These are phyloP conservation scores for Phialocephala subalpina DNA, from an alignment of 2,329 filamentous ascomycete genomes.

Conservation along the genomic window DNA sequence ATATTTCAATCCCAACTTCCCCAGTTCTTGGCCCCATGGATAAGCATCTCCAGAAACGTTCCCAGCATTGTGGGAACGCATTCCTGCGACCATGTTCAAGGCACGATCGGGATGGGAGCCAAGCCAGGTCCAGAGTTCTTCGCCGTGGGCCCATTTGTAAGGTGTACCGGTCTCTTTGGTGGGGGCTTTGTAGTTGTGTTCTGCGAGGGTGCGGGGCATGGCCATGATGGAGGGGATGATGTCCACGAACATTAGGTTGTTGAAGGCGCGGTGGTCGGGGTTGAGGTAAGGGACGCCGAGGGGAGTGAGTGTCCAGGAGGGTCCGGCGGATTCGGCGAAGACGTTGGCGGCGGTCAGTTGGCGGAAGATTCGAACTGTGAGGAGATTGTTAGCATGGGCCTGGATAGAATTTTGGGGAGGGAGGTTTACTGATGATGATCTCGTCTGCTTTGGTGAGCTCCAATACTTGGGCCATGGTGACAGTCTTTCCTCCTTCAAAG, in stretches of 20 bases:
- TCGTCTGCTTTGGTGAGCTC: constrained; percentile 33
- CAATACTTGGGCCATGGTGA: constrained; percentile 32
- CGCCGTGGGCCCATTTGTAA: constrained; percentile 35
- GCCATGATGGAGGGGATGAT: constrained; percentile 35
- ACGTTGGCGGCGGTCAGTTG: constrained; percentile 34
- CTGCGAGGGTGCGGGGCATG: constrained; percentile 34
- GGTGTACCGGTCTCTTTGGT: constrained; percentile 35
- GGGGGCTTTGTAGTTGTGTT: constrained; percentile 35
- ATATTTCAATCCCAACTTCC: constrained; percentile 48
- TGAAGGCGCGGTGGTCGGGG: constrained; percentile 35
- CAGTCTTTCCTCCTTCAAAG: constrained; percentile 33
- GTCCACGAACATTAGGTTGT: constrained; percentile 34
- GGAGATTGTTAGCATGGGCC: constrained; percentile 12
- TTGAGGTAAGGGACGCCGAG: constrained; percentile 32
- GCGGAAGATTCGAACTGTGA: constrained; percentile 30
- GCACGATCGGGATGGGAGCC: constrained; percentile 35
- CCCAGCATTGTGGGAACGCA: constrained; percentile 31
- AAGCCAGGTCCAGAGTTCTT: constrained; percentile 38
- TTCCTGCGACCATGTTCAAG: constrained; percentile 36
- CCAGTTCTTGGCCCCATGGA: constrained; percentile 72
- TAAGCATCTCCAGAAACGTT: constrained; percentile 32
- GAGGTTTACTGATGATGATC: constrained; percentile 34
- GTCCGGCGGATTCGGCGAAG: constrained; percentile 25
- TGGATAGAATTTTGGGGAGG: constrained; percentile 4
- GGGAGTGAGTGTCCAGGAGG: constrained; percentile 29